Evolutionary conservation across 2,329 filamentous ascomycete species (phyloP), one percentile per base, ranked within the genome.

Genomic region (Akanthomyces uredinophilus): DNA sequence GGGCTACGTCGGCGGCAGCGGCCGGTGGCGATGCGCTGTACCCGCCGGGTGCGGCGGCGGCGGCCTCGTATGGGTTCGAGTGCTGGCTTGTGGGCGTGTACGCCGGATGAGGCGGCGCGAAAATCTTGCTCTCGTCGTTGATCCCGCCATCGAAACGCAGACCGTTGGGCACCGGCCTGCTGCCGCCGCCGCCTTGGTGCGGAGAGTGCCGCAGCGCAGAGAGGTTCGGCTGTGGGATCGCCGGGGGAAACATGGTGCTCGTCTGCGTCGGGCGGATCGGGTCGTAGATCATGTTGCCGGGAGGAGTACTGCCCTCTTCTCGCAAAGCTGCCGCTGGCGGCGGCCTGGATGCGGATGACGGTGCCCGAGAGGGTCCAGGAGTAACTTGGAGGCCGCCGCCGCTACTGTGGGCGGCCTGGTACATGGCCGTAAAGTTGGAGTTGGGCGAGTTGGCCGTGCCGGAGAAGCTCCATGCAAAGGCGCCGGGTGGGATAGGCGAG

Each of bases 401-500:
- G 29, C 64, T 65, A 37, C 67, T 83, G 51, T 46, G 52, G 11
- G 39, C 52, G 0, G 39, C 87, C 64, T 90, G 87, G 71, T 92
- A 96, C 70, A 96, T 84, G 61, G 94, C 83, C 1, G 91, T 93
- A 5, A 96, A 78, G 70, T 91, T 95, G 0, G 91, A 92, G 65
- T 87, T 92, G 1, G 91, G 89, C 4, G 91, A 95, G 69, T 96
- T 92, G 60, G 91, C 92, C 1, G 89, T 94, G 16, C 92, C 92
- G 0, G 92, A 92, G n/a, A 96, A 77, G 8, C 91, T 92, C 89
- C 90, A 96, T 1, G 91, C 92, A 63, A 96, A 91, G 0, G 78
- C 79, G 10, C 78, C 73, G 71, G 4, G 68, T 60, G 44, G 78
- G 76, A 79, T 81, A 1, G 83, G 83, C 0, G 82, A 83, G 0